Percentiles rank a stretch among this genome's conserved stretches.
Conservation (phyloP, 768 basidiomycete genomes). For the Pleurotus sapidus region DNA sequence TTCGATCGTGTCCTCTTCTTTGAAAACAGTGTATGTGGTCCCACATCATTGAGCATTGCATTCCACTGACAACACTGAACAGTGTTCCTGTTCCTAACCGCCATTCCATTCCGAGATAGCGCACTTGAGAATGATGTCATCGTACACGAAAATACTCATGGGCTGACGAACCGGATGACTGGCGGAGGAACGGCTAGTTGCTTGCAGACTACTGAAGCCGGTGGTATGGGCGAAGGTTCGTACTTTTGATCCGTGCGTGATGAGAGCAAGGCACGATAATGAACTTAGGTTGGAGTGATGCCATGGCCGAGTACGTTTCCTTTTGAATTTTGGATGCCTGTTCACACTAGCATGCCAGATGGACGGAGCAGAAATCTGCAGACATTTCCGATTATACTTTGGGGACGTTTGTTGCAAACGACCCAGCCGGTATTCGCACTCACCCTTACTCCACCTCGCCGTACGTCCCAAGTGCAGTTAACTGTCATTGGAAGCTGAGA, state of each 20-base stretch:
- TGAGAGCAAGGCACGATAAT: too few species aligned
- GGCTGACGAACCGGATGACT: constrained; percentile 4
- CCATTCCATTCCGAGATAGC: constrained; percentile 39
- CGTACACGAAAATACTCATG: constrained; percentile 2
- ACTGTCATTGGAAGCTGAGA: too few species aligned
- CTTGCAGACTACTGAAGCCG: constrained; percentile 59
- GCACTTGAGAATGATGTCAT: constrained; percentile 41
- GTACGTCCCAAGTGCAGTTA: too few species aligned
- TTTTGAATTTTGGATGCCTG: not conserved
- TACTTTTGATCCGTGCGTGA: too few species aligned
- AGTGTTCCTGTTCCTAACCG: not conserved
- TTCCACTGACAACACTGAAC: not conserved
- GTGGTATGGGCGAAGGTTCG: constrained; percentile 61
- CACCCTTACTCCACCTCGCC: constrained; percentile 55
- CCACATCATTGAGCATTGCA: too few species aligned
- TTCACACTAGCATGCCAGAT: constrained; percentile 20
- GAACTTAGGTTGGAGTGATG: constrained; percentile 58
- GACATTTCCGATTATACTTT: constrained; percentile 34
- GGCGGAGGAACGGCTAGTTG: constrained; percentile 47
- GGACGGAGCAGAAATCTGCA: constrained; percentile 42
- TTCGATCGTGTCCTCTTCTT: not conserved
- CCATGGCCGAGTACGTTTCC: constrained; percentile 35
- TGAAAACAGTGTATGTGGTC: not conserved
- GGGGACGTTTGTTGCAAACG: constrained; percentile 54
- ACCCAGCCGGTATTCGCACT: constrained; percentile 48